Conservation (phyloP, 2,329 filamentous ascomycete species). For the Botryosphaeria dothidea region DNA sequence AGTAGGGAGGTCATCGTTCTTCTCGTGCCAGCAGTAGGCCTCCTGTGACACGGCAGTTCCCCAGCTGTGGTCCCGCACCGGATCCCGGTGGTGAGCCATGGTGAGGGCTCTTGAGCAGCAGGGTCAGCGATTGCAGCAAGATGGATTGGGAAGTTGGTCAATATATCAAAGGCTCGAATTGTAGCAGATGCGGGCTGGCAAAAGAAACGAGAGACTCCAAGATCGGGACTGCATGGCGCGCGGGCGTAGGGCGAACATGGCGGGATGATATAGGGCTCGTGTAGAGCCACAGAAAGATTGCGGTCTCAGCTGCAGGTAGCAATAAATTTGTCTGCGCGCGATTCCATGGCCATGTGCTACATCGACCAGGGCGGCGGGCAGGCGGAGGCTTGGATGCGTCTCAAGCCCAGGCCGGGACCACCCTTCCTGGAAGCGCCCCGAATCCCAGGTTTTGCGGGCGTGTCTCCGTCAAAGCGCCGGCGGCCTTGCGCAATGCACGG, state of each 20-base stretch:
- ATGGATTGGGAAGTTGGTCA: not conserved
- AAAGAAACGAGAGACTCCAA: not conserved
- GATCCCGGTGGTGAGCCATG: not conserved
- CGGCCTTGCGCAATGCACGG: conserved; percentile 4
- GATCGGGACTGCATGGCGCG: not conserved
- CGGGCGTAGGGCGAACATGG: conserved; percentile 1
- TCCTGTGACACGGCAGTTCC: conserved; percentile 2
- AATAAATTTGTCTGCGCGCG: not conserved
- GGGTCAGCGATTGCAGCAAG: not conserved
- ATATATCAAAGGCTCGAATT: not conserved
- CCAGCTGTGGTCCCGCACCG: conserved; percentile 10
- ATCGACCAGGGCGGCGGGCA: not conserved
- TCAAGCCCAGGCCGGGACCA: not conserved
- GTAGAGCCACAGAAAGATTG: not conserved
- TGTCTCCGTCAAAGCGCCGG: not conserved
- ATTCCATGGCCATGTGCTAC: not conserved
- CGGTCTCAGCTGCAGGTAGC: not conserved
- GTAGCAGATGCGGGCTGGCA: not conserved
- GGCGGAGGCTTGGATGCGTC: not conserved
- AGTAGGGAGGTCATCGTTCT: not conserved
- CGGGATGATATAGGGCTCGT: not conserved
- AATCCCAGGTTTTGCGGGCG: not conserved
- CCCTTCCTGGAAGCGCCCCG: not conserved
- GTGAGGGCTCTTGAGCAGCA: too few species aligned
- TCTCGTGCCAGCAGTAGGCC: conserved; percentile 12